Evolutionary conservation across 1,284 basidiomycete species (phyloP).

Genomic region (Leccinum laetum): DNA sequence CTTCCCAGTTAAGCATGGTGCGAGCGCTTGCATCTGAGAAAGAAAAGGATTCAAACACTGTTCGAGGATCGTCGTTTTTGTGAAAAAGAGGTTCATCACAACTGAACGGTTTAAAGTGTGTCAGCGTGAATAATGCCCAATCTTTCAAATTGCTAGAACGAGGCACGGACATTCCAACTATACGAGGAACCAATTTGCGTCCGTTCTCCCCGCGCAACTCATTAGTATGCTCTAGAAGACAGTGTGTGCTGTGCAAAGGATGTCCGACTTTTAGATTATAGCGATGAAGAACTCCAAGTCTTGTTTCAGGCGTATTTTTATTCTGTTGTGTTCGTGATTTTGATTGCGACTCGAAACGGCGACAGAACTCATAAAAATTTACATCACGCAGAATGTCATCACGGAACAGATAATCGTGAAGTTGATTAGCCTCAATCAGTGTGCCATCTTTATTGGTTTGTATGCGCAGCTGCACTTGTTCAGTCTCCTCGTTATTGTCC

Average conservation of each 20-base stretch:
- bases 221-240: neutral
- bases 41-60: neutral
- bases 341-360: neutral
- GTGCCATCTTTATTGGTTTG: neutral
- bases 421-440: neutral
- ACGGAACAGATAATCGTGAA: neutral
- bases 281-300: neutral
- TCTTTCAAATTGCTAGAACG: neutral
- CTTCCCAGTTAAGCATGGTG: conserved; percentile 9
- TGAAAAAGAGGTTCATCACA: neutral
- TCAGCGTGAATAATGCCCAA: conserved; percentile 23
- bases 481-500: neutral
- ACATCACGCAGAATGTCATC: neutral
- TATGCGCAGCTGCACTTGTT: neutral
- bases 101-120: conserved; percentile 30
- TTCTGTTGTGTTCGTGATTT: neutral
- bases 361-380: neutral
- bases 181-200: neutral
- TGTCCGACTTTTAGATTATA: neutral
- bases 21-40: neutral
- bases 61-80: neutral
- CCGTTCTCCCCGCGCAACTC: neutral
- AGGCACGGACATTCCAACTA: neutral
- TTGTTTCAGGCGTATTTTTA: neutral
- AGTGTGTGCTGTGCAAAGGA: neutral